phyloP scores from a whole-genome alignment of 805 yeast genomes.

The Suhomyces pyralidae region DNA sequence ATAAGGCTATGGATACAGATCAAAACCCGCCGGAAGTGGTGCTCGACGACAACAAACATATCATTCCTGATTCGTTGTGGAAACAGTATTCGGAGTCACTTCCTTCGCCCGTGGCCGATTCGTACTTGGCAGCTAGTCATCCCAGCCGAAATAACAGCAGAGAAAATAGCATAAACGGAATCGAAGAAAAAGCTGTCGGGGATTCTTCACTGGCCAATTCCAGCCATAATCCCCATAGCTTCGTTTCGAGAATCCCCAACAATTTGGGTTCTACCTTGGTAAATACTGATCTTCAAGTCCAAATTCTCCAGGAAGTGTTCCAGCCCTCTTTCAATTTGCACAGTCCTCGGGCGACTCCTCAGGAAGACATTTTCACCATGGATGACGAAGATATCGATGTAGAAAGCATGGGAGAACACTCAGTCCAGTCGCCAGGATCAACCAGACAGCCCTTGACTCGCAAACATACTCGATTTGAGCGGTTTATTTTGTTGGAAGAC shows the following conservation, averaged over 20 bases:
- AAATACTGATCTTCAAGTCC: conserved; percentile 38
- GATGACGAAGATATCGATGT: conserved; percentile 33
- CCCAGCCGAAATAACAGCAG: conserved; percentile 4
- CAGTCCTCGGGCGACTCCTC: conserved; percentile 31
- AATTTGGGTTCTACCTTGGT: conserved; percentile 34
- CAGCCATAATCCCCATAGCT: background rate
- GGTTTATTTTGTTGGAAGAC: conserved; percentile 87
- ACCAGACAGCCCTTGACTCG: conserved; percentile 16
- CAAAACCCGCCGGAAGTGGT: conserved; percentile 71
- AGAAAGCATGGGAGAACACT: background rate
- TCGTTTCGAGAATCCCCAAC: conserved; percentile 5
- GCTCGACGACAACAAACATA: conserved; percentile 86
- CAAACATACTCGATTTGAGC: conserved; percentile 59
- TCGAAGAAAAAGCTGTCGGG: background rate
- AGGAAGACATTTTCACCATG: conserved; percentile 43
- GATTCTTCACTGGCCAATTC: conserved; percentile 1
- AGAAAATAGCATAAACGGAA: background rate
- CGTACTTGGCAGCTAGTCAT: conserved; percentile 6
- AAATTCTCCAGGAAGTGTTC: conserved; percentile 38
- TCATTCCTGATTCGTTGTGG: conserved; percentile 80
- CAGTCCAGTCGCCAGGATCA: background rate
- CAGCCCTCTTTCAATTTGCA: conserved; percentile 18
- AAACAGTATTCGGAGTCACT: conserved; percentile 49
- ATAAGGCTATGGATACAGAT: background rate
- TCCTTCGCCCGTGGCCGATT: conserved; percentile 14